These are phyloP conservation scores for Emericellopsis terricola DNA, from an alignment of 495 filamentous ascomycete genomes.

Conservation along the genomic window DNA sequence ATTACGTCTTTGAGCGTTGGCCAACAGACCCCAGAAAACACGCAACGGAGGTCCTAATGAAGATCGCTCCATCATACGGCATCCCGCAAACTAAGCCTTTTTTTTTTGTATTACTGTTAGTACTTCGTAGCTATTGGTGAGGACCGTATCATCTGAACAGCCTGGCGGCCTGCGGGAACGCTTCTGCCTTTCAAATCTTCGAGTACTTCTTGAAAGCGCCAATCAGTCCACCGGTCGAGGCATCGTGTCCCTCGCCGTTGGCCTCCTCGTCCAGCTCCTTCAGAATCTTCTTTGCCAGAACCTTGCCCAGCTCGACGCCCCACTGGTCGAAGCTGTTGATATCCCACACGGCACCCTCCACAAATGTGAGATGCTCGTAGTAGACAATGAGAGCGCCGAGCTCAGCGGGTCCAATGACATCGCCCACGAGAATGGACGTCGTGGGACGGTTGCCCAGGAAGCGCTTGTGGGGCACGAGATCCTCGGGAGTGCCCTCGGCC, in stretches of 20 bases:
- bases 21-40: too few relatives aligned
- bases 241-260: constrained; percentile 56
- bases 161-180: too few relatives aligned
- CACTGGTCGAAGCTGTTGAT: constrained; percentile 99
- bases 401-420: constrained; percentile 80
- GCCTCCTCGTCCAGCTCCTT: constrained; percentile 58
- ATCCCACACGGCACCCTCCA: constrained; percentile 94
- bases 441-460: constrained; percentile 97
- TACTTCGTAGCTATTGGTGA: too few relatives aligned
- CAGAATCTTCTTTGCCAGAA: constrained; percentile 79
- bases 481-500: constrained; percentile 62
- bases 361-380: constrained; percentile 97
- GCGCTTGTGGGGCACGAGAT: constrained; percentile 91
- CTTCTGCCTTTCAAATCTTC: constrained; percentile 26
- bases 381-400: constrained; percentile 92
- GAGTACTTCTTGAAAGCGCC: constrained; percentile 53
- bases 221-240: constrained; percentile 74
- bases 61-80: too few relatives aligned
- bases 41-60: too few relatives aligned
- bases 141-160: too few relatives aligned
- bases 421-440: constrained; percentile 77
- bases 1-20: too few relatives aligned
- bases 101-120: too few relatives aligned
- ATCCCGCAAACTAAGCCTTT: too few relatives aligned
- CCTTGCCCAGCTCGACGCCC: constrained; percentile 97